Conservation (phyloP, 192 early-diverging fungal species). For the Coemansia sp. region DNA sequence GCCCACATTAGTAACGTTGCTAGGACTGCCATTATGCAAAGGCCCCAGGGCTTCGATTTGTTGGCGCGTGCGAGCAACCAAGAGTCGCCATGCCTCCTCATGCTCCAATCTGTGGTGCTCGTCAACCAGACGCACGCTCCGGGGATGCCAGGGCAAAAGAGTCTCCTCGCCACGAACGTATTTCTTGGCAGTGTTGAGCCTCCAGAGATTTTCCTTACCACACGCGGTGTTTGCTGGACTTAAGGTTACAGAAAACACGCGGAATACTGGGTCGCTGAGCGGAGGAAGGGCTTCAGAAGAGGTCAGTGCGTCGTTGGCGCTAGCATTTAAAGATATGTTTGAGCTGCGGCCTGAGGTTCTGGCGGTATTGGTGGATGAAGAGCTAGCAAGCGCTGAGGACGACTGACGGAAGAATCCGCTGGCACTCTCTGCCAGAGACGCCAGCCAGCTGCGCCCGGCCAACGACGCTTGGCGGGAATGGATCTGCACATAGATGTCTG, state of each 20-base stretch:
- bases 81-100: constrained; percentile 29
- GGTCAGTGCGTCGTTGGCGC: not conserved
- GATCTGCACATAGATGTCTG: constrained; percentile 61
- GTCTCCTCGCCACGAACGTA: constrained; percentile 73
- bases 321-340: not conserved
- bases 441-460: constrained; percentile 17
- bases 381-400: not conserved
- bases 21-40: not conserved
- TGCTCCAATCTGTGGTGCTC: constrained; percentile 41
- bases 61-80: constrained; percentile 20
- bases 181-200: constrained; percentile 60
- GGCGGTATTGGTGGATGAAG: not conserved
- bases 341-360: not conserved
- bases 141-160: constrained; percentile 64
- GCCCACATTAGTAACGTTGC: no score
- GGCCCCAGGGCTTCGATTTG: constrained; percentile 19
- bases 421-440: constrained; percentile 13
- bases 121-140: constrained; percentile 61
- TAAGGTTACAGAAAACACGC: constrained; percentile 61
- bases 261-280: constrained; percentile 28
- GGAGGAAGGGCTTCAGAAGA: constrained; percentile 7
- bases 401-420: constrained; percentile 1
- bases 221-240: constrained; percentile 54
- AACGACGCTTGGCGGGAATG: constrained; percentile 45
- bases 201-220: constrained; percentile 60